Conservation (phyloP, 345 rosid species). For the Pistacia integerrima region DNA sequence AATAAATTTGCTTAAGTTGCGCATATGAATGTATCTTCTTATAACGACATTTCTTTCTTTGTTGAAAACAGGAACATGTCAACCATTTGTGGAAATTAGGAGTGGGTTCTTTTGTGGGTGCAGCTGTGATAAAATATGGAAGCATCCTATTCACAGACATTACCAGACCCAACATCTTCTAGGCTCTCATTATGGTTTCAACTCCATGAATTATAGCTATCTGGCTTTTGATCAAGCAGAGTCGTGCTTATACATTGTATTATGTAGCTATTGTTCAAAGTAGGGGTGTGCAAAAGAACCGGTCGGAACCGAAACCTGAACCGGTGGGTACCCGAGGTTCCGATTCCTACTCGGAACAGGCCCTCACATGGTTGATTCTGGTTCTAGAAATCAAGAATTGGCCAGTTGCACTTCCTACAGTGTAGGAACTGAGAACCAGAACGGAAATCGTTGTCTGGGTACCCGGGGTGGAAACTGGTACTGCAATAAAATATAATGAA, state of each 20-base stretch:
- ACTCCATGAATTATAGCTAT: slow-evolving; percentile 63
- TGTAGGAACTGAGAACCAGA: no score
- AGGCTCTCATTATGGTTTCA: slow-evolving; percentile 58
- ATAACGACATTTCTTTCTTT: no score
- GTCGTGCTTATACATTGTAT: neutral
- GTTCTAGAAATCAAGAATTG: no score
- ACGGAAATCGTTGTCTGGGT: no score
- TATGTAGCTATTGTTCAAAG: neutral
- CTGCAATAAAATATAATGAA: no score
- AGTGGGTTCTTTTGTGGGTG: slow-evolving; percentile 65
- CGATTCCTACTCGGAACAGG: no score
- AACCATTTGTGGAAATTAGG: slow-evolving; percentile 61
- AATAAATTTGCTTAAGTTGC: neutral
- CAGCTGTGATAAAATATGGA: slow-evolving; percentile 77
- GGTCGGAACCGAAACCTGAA: no score
- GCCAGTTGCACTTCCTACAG: no score
- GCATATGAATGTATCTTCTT: neutral
- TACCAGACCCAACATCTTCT: slow-evolving; percentile 60
- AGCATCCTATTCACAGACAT: slow-evolving; percentile 61
- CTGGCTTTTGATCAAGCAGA: slow-evolving; percentile 49
- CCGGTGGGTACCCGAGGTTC: no score
- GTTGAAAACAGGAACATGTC: slow-evolving; percentile 51
- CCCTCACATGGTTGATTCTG: no score
- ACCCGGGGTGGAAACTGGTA: no score
- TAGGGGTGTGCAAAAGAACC: no score